phyloP scores from a whole-genome alignment of 2,329 filamentous ascomycete genomes.

The Teratosphaeria gauchensis region DNA sequence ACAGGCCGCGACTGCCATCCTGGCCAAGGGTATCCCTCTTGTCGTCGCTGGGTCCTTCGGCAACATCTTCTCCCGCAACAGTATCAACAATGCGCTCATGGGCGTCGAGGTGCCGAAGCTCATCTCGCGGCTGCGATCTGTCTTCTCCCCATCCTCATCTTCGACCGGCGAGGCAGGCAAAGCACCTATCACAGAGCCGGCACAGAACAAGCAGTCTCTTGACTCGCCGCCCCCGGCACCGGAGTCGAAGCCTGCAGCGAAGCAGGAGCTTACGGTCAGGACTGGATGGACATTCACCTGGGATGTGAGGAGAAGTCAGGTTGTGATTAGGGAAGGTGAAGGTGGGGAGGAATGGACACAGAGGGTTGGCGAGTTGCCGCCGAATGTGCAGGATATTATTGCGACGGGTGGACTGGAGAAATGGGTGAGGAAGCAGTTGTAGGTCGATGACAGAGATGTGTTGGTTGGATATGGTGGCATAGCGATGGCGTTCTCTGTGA shows the following conservation, averaged over 20 bases:
- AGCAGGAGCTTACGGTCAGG: constrained; percentile 55
- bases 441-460: not conserved
- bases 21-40: constrained; percentile 70
- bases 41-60: constrained; percentile 73
- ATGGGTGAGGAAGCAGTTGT: constrained; percentile 68
- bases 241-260: constrained; percentile 22
- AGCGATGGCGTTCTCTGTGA: not conserved
- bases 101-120: constrained; percentile 60
- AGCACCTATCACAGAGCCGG: constrained; percentile 41
- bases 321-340: constrained; percentile 61
- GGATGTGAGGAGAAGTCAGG: constrained; percentile 65
- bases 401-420: constrained; percentile 67
- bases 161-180: constrained; percentile 15
- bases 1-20: constrained; percentile 78
- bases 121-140: constrained; percentile 54
- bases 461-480: not conserved
- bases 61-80: constrained; percentile 72
- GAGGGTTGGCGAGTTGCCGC: constrained; percentile 72
- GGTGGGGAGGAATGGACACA: constrained; percentile 62
- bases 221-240: constrained; percentile 40
- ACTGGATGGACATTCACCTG: constrained; percentile 78
- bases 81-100: constrained; percentile 71
- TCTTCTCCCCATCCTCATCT: constrained; percentile 33
- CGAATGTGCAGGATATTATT: constrained; percentile 78
- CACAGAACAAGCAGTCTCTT: constrained; percentile 40